Base-by-base conservation (phyloP, 441 rosid species). In the Jatropha podagrica region DNA sequence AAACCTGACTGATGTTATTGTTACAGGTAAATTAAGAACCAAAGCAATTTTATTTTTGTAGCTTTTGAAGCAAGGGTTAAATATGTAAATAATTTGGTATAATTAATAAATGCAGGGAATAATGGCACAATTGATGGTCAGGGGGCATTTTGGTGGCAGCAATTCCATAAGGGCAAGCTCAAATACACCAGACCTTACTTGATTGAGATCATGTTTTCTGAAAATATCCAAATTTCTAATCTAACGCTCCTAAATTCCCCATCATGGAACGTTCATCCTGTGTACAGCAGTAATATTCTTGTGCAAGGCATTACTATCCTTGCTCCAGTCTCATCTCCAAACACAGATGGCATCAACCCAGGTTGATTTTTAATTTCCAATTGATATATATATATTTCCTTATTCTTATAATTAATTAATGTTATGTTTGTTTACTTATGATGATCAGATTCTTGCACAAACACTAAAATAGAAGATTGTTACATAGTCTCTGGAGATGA, bases 271-370 rank as follows among this genome's bases (percentile, higher is more conserved):
- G 85, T 92, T 68, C 97, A 95, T 83, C 98, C 97, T 4, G 76
- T 87, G 17, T 95, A 95, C 76, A 82, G 91, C 86, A 90, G 86
- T 40, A 78, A 87, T 59, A 72, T 92, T 41, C 51, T 88, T 5
- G 65, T 94, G 59, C 90, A 85, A 80, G 83, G 86, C 26, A 74
- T 91, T 44, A 94, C 95, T 4, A 75, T 94, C 75, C 72, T 87
- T 4, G 95, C 95, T 15, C 97, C 97, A 1, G 60, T 90, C 56
- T 81, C 72, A 32, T 86, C 89, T 32, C 94, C 95, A 0, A 94
- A 94, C 66, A 92, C 98, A 0, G 97, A 92, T 78, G 97, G 95
- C 65, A 90, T 92, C 56, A 72, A 92, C 81, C 97, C 97, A 88
- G 97, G 98, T 94, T 59, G 0, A 76, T 48, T 23, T 62, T 15